Evolutionary conservation across 805 yeast genomes (phyloP).

Genomic region (Naumovozyma baii): DNA sequence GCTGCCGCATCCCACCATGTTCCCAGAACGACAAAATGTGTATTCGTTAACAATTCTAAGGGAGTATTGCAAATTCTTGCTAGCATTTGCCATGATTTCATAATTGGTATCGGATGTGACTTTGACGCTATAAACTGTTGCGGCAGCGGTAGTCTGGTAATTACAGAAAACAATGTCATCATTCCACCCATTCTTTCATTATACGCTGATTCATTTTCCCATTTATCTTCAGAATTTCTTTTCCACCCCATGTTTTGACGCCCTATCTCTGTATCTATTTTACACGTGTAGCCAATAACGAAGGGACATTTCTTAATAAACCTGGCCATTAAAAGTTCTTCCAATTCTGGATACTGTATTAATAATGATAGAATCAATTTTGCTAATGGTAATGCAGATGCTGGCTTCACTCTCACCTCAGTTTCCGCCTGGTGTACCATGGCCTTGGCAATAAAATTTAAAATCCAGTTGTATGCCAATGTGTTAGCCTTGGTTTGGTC

Average conservation of each 20-base stretch:
- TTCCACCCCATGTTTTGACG: constrained; percentile 84
- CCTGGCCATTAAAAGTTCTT: constrained; percentile 50
- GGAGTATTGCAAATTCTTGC: constrained; percentile 62
- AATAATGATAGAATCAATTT: constrained; percentile 49
- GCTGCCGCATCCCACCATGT: constrained; percentile 93
- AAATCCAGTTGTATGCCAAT: constrained; percentile 58
- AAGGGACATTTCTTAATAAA: constrained; percentile 86
- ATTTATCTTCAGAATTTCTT: constrained; percentile 33
- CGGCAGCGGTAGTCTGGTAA: constrained; percentile 40
- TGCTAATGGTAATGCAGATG: constrained; percentile 73
- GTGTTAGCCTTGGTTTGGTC: constrained; percentile 38
- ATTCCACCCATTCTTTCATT: constrained; percentile 86
- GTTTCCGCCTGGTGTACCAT: constrained; percentile 86
- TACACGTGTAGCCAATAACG: constrained; percentile 71
- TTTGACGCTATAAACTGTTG: constrained; percentile 19
- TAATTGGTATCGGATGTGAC: constrained; percentile 44
- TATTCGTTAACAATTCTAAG: constrained; percentile 41
- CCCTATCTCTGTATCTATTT: constrained; percentile 74
- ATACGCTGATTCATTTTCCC: constrained; percentile 55
- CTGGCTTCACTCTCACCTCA: constrained; percentile 73
- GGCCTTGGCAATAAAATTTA: constrained; percentile 78
- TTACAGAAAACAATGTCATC: constrained; percentile 65
- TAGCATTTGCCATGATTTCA: constrained; percentile 57
- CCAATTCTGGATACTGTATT: constrained; percentile 36
- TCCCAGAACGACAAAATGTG: constrained; percentile 62